phyloP scores from a whole-genome alignment of 805 yeast species.

The Candida awuae region DNA sequence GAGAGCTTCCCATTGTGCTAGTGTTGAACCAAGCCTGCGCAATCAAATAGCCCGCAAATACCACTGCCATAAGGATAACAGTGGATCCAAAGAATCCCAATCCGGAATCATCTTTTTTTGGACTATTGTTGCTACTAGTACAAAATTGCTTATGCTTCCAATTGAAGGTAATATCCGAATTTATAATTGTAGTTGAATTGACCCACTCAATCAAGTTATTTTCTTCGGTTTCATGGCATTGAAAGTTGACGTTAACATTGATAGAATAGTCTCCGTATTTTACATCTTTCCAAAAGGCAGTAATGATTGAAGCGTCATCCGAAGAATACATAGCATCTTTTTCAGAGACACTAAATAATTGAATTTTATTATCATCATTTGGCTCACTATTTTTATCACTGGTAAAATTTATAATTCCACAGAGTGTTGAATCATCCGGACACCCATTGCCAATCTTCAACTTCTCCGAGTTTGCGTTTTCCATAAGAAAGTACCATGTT shows the following conservation, averaged over 20 bases:
- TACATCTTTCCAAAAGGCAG: constrained; percentile 41
- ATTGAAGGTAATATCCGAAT: not conserved
- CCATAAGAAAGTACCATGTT: constrained; percentile 63
- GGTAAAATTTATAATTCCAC: constrained; percentile 59
- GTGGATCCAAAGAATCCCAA: constrained; percentile 84
- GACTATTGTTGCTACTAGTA: constrained; percentile 18
- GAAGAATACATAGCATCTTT: constrained; percentile 18
- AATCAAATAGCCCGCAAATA: constrained; percentile 61
- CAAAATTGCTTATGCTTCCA: constrained; percentile 21
- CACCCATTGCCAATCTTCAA: constrained; percentile 39
- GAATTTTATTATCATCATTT: constrained; percentile 42
- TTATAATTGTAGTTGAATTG: constrained; percentile 2
- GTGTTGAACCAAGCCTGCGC: constrained; percentile 66
- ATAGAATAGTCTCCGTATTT: constrained; percentile 56
- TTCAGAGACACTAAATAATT: constrained; percentile 32
- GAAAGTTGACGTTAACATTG: constrained; percentile 43
- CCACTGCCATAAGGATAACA: constrained; percentile 64
- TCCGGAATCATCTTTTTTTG: constrained; percentile 28
- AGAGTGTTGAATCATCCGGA: constrained; percentile 63
- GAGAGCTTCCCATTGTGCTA: constrained; percentile 58
- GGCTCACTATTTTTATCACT: constrained; percentile 39
- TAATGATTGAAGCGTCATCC: constrained; percentile 21
- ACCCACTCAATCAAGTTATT: constrained; percentile 13
- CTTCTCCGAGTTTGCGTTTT: constrained; percentile 26
- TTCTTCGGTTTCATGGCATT: constrained; percentile 22